Evolutionary conservation across 805 yeast genomes (phyloP).

Genomic region (Wickerhamiella musiphila): DNA sequence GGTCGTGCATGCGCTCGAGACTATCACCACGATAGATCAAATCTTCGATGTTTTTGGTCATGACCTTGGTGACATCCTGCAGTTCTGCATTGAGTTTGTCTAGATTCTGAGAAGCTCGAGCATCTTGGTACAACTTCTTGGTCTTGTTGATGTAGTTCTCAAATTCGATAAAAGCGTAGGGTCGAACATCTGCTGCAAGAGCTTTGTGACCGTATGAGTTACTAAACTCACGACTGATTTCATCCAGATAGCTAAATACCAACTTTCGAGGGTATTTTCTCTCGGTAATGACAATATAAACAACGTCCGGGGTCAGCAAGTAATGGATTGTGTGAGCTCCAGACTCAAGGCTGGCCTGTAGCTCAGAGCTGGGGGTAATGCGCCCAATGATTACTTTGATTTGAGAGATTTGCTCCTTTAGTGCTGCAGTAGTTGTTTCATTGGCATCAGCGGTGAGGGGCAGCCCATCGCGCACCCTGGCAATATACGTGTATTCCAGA

Average conservation of each 20-base stretch:
- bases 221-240: slow-evolving; percentile 63
- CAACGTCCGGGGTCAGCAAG: slow-evolving; percentile 41
- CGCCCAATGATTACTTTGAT: slow-evolving; percentile 60
- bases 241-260: slow-evolving; percentile 74
- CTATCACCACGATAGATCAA: slow-evolving; percentile 88
- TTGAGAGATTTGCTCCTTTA: slow-evolving; percentile 68
- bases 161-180: slow-evolving; percentile 78
- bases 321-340: slow-evolving; percentile 63
- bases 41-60: slow-evolving; percentile 95
- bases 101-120: slow-evolving; percentile 73
- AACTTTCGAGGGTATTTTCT: slow-evolving; percentile 69
- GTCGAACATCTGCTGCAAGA: slow-evolving; percentile 47
- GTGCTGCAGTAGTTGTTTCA: slow-evolving; percentile 35
- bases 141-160: slow-evolving; percentile 60
- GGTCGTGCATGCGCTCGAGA: slow-evolving; percentile 72
- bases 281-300: slow-evolving; percentile 66
- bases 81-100: slow-evolving; percentile 76
- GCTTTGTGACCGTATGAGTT: slow-evolving; percentile 64
- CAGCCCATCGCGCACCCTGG: slow-evolving; percentile 29
- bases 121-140: slow-evolving; percentile 75
- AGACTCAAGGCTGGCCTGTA: slow-evolving; percentile 69
- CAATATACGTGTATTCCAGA: slow-evolving; percentile 19
- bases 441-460: slow-evolving; percentile 89
- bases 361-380: slow-evolving; percentile 62
- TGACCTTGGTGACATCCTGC: slow-evolving; percentile 83